These are phyloP conservation scores for Coemansia sp. DNA, from an alignment of 192 early-diverging fungal genomes.

Conservation along the genomic window DNA sequence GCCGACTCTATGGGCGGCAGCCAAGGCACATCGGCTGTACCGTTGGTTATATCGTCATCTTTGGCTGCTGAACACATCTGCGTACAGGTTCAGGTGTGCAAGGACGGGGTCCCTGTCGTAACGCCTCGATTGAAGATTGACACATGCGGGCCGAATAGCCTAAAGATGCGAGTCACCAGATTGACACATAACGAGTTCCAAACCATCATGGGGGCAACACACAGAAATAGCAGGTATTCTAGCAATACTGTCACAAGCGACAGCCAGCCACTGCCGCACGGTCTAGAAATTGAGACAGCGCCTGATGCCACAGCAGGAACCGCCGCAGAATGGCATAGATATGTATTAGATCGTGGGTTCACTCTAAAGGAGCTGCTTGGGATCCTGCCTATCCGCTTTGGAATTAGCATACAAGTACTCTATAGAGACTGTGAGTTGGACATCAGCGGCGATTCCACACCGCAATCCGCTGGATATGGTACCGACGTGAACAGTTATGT, in stretches of 20 bases:
- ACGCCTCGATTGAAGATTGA: slow-evolving; percentile 61
- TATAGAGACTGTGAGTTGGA: slow-evolving; percentile 55
- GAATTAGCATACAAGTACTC: slow-evolving; percentile 85
- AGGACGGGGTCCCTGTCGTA: slow-evolving; percentile 86
- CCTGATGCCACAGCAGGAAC: slow-evolving; percentile 24
- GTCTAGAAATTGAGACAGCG: slow-evolving; percentile 3
- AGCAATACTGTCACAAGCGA: background rate
- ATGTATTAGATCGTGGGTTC: slow-evolving; percentile 37
- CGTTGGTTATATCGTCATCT: slow-evolving; percentile 47
- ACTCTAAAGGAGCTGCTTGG: slow-evolving; percentile 51
- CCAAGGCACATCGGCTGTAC: slow-evolving; percentile 16
- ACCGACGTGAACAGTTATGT: slow-evolving; percentile 82
- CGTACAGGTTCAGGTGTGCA: slow-evolving; percentile 86
- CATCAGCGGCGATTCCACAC: background rate
- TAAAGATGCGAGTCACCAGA: slow-evolving; percentile 41
- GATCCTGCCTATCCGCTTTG: slow-evolving; percentile 67
- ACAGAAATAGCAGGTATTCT: background rate
- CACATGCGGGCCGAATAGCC: slow-evolving; percentile 30
- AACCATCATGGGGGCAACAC: slow-evolving; percentile 24
- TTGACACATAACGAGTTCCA: slow-evolving; percentile 57
- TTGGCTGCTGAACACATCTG: slow-evolving; percentile 93
- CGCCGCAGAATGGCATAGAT: slow-evolving; percentile 40
- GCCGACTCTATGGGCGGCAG: slow-evolving; percentile 25
- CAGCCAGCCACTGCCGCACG: slow-evolving; percentile 4
- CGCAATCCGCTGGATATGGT: background rate